Evolutionary conservation across 345 rosid genomes (phyloP), one percentile per base, ranked within the genome.

Genomic region (Euclidium syriacum): DNA sequence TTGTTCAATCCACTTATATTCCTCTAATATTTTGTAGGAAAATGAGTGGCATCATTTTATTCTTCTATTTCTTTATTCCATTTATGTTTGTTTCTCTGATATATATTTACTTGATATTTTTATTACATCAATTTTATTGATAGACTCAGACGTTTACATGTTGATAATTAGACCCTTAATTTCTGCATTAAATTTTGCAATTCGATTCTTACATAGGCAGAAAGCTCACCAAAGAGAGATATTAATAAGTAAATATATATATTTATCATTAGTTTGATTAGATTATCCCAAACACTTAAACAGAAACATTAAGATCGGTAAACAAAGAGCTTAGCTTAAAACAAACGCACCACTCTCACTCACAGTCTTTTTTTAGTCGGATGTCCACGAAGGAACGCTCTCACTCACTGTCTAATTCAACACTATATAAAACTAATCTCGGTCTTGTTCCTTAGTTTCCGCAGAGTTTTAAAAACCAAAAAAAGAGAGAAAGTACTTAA

Each of bases 301-400:
- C 8, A 29, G 33, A 29, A 29, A 29, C 33, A 29, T 29, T 29
- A 3, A 29, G 33, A 29, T 9, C 5, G 57, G 53, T 24, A 51
- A 46, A 51, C 43, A 69, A 62, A 70, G 74, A 70, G 74, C 50
- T 53, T 34, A 36, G 74, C 74, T 70, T 70, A 46, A 15, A 70
- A 62, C 51, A 70, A 62, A 70, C 68, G 63, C 57, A 53, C 14
- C 26, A 70, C 74, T 61, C 74, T 70, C 32, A 5, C 8, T 29
- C 33, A 29, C 33, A 5, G 33, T 29, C 33, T 9, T 5, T 29
- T 5, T 29, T 9, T 29, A 29, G n/a, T n/a, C n/a, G n/a, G n/a
- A n/a, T n/a, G n/a, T n/a, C n/a, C n/a, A n/a, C n/a, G n/a, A n/a
- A n/a, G n/a, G n/a, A n/a, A n/a, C n/a, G n/a, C n/a, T 60, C 36